Evolutionary conservation across 768 basidiomycete species (phyloP).

Genomic region (Boletus pseudopeckii): DNA sequence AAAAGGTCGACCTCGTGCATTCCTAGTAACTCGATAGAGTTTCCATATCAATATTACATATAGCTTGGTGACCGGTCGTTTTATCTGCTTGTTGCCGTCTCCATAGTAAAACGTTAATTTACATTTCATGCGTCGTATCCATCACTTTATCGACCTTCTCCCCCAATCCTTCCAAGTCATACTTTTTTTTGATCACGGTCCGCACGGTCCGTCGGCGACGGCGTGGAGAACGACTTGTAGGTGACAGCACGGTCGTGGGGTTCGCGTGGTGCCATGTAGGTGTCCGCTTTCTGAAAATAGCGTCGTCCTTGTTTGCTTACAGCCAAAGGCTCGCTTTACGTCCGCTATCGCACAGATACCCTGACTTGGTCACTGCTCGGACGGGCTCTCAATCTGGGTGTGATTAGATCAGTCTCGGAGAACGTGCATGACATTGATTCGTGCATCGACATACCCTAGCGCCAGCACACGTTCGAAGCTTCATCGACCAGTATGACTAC

Average conservation of each 20-base stretch:
- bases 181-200: no score
- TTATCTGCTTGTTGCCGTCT: neutral
- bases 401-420: neutral
- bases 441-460: neutral
- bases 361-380: neutral
- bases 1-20: neutral
- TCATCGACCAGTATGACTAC: neutral
- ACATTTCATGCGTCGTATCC: neutral
- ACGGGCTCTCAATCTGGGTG: neutral
- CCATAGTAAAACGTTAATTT: neutral
- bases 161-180: neutral
- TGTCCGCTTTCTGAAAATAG: neutral
- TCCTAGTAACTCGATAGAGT: neutral
- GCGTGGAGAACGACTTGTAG: neutral
- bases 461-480: neutral
- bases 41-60: neutral
- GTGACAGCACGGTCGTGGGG: neutral
- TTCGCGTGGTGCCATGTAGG: neutral
- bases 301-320: neutral
- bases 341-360: neutral
- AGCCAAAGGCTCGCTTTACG: neutral
- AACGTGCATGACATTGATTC: no score
- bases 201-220: no score
- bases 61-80: neutral
- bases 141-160: slow-evolving; percentile 6